Conservation (phyloP, 2,329 filamentous ascomycete genomes). For the Ceratocystis alfenasii region DNA sequence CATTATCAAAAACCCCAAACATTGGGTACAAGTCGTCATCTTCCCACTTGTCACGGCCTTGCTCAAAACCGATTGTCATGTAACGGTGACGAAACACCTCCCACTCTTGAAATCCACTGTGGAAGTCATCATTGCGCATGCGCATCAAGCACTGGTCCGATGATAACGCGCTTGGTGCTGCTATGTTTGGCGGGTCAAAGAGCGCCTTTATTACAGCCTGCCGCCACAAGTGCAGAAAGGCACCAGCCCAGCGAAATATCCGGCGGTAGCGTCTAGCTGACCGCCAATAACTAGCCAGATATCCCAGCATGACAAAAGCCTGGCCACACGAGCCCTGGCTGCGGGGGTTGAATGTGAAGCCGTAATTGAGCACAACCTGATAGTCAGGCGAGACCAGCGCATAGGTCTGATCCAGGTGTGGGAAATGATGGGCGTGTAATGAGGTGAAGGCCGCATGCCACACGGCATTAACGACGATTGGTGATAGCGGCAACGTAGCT, state of each 20-base stretch:
- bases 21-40: background rate
- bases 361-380: conserved; percentile 17
- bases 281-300: background rate
- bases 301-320: background rate
- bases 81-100: conserved; percentile 1
- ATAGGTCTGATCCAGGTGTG: background rate
- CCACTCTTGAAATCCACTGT: background rate
- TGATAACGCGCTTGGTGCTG: background rate
- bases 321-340: conserved; percentile 9
- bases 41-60: background rate
- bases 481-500: background rate
- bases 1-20: background rate
- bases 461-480: background rate
- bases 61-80: background rate
- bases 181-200: background rate
- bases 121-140: background rate
- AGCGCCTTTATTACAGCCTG: background rate
- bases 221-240: conserved; percentile 12
- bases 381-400: conserved; percentile 3
- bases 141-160: background rate
- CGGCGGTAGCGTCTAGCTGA: background rate
- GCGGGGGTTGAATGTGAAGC: conserved; percentile 9
- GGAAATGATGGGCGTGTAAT: conserved; percentile 16
- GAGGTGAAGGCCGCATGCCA: conserved; percentile 13
- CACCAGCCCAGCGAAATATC: conserved; percentile 9